phyloP scores from a whole-genome alignment of 1,284 basidiomycete species.

The Amylostereum chailletii region DNA sequence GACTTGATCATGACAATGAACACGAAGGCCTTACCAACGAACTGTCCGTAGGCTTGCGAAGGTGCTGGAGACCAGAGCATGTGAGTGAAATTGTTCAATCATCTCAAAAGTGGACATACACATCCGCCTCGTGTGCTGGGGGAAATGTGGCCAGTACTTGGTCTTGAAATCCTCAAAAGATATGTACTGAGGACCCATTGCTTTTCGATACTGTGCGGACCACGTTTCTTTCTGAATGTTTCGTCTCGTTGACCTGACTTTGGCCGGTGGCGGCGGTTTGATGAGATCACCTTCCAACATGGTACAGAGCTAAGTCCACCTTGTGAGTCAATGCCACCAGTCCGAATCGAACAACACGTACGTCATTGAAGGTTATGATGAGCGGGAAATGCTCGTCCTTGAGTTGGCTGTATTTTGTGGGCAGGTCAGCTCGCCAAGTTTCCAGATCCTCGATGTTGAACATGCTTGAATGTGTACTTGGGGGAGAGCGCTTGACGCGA shows the following conservation, averaged over 20 bases:
- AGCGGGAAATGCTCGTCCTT: conserved; percentile 52
- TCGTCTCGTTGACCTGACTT: neutral
- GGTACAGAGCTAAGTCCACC: conserved; percentile 10
- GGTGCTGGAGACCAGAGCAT: conserved; percentile 14
- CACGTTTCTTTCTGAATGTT: neutral
- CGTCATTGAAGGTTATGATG: conserved; percentile 51
- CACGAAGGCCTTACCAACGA: conserved; percentile 29
- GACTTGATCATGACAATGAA: neutral
- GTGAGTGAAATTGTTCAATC: neutral
- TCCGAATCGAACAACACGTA: conserved; percentile 15
- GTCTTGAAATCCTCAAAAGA: conserved; percentile 6
- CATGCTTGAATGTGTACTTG: neutral
- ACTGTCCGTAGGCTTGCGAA: conserved; percentile 47
- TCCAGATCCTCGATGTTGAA: conserved; percentile 25
- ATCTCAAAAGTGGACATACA: too few species aligned
- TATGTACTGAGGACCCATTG: neutral
- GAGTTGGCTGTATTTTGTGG: conserved; percentile 42
- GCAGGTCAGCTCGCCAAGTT: conserved; percentile 32
- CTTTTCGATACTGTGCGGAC: neutral
- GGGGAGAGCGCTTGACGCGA: neutral
- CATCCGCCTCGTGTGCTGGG: neutral
- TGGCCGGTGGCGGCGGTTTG: too few species aligned
- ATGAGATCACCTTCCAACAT: conserved; percentile 13
- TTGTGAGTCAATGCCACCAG: neutral
- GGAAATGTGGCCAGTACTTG: conserved; percentile 9